phyloP scores from a whole-genome alignment of 805 yeast genomes.

The Nakazawaea molendinolei region DNA sequence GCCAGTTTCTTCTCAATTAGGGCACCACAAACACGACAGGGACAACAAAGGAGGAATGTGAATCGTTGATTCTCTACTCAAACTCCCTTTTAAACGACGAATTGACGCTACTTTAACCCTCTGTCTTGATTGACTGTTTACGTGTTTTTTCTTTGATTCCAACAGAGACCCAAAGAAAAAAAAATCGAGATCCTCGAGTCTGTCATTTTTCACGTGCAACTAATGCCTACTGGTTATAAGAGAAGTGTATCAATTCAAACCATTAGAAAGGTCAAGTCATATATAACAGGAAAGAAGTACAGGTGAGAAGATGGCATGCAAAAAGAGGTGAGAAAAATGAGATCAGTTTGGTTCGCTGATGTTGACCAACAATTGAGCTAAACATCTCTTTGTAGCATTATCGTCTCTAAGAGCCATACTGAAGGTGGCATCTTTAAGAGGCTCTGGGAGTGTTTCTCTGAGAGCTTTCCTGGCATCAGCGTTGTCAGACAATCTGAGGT shows the following conservation, averaged over 20 bases:
- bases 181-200: neutral
- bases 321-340: neutral
- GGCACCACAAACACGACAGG: too few relatives aligned
- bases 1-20: too few relatives aligned
- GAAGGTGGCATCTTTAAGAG: conserved; percentile 83
- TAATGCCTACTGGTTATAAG: too few relatives aligned
- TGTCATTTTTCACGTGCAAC: neutral
- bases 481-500: conserved; percentile 83
- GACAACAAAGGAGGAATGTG: too few relatives aligned
- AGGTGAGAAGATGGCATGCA: too few relatives aligned
- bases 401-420: conserved; percentile 76
- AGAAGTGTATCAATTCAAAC: too few relatives aligned
- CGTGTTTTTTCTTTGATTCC: conserved; percentile 1
- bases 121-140: conserved; percentile 1
- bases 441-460: conserved; percentile 77
- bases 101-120: neutral
- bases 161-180: neutral
- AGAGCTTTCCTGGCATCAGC: conserved; percentile 85
- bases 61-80: too few relatives aligned
- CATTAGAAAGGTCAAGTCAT: too few relatives aligned
- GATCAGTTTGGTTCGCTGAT: conserved; percentile 27
- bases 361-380: conserved; percentile 73
- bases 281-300: too few relatives aligned
- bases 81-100: too few relatives aligned
- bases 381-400: conserved; percentile 77